A percentile compares a stretch with the other conserved stretches of the same genome.
Evolutionary conservation across 2,329 filamentous ascomycete species (phyloP).

Genomic region (Penicillium oxalicum): DNA sequence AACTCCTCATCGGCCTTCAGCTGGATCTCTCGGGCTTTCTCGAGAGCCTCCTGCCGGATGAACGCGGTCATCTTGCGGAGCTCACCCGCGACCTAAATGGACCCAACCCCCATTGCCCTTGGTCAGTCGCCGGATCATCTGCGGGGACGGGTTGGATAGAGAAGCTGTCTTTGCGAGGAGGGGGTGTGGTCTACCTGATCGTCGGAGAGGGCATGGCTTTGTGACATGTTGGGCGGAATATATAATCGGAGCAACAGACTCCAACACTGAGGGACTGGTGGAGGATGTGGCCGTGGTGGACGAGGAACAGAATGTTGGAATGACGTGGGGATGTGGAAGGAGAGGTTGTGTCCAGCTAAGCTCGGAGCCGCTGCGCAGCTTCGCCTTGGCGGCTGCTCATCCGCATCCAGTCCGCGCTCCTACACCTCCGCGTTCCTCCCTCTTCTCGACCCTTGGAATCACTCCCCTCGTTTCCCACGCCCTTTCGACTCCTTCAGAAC

Average conservation of each 20-base stretch:
- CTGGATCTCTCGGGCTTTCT: conserved; percentile 95
- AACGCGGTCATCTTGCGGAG: conserved; percentile 99
- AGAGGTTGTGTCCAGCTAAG: conserved; percentile 21
- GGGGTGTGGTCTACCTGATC: conserved; percentile 64
- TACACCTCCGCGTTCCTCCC: background rate
- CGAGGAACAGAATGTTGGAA: conserved; percentile 12
- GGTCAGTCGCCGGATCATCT: conserved; percentile 10
- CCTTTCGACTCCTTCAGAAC: no score
- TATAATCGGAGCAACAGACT: background rate
- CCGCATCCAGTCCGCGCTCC: conserved; percentile 14
- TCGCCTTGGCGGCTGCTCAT: conserved; percentile 14
- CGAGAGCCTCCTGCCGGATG: conserved; percentile 96
- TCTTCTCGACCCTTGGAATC: no score
- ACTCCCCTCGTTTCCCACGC: no score
- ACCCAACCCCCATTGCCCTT: conserved; percentile 5
- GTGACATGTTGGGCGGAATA: conserved; percentile 66
- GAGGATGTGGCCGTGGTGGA: conserved; percentile 11
- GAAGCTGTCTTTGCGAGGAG: background rate
- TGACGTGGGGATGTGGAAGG: conserved; percentile 17
- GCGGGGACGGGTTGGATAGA: background rate
- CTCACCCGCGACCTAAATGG: conserved; percentile 79
- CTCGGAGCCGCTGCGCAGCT: conserved; percentile 12
- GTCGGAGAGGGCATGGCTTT: conserved; percentile 91
- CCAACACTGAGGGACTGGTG: background rate
- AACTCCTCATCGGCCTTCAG: conserved; percentile 99